Conservation (phyloP, 257 asterid species). For the Solanum sitiens region DNA sequence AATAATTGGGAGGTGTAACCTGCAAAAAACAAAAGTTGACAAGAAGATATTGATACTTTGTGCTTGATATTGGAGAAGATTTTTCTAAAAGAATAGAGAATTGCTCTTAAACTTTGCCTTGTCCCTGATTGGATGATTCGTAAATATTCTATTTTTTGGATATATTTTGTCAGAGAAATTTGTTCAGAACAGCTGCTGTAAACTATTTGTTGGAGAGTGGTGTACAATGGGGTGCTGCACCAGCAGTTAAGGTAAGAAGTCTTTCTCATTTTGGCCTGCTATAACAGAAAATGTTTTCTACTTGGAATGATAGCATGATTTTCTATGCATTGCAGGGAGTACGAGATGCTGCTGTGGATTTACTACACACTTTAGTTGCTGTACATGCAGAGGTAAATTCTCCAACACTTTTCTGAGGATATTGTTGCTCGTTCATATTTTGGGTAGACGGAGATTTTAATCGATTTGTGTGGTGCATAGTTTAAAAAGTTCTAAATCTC, state of each 20-base stretch:
- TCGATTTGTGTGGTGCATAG: not conserved
- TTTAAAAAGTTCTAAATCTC: not conserved
- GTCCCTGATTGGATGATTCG: not conserved
- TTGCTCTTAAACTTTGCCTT: not conserved
- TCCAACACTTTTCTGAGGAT: not conserved
- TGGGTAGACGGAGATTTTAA: not conserved
- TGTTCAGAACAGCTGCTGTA: slow-evolving; percentile 78
- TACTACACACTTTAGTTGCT: slow-evolving; percentile 84
- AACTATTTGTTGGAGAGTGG: slow-evolving; percentile 92
- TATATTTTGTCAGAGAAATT: slow-evolving; percentile 46
- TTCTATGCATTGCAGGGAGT: slow-evolving; percentile 59
- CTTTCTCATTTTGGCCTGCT: not conserved
- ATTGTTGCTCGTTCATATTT: not conserved
- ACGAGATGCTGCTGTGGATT: slow-evolving; percentile 91
- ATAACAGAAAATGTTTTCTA: not conserved
- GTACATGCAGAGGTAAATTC: slow-evolving; percentile 89
- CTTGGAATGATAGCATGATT: not conserved
- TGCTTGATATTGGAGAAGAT: not conserved
- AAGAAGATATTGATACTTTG: not conserved
- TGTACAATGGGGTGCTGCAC: slow-evolving; percentile 92
- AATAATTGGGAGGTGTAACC: not conserved
- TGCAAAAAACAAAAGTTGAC: not conserved
- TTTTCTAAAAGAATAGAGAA: not conserved
- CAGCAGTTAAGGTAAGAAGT: slow-evolving; percentile 67
- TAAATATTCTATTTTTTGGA: slow-evolving; percentile 2